Evolutionary conservation across 768 basidiomycete species (phyloP).

Genomic region (Cyclocybe aegerita): DNA sequence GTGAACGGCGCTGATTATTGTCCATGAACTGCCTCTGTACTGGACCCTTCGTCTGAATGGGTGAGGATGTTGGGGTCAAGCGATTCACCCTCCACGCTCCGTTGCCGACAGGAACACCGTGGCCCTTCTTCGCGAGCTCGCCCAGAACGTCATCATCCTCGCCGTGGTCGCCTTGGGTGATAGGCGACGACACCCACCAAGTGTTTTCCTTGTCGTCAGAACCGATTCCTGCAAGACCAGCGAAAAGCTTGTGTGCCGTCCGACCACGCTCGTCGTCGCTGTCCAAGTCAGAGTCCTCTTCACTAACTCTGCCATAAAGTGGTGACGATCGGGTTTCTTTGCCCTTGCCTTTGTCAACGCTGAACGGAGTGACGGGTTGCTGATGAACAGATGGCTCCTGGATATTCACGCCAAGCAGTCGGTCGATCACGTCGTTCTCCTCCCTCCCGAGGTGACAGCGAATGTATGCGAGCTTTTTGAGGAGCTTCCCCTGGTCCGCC

Average conservation of each 20-base stretch:
- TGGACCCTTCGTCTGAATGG: constrained; percentile 3
- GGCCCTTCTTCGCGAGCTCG: constrained; percentile 3
- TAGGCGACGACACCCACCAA: constrained; percentile 30
- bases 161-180: constrained; percentile 13
- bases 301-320: constrained; percentile 24
- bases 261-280: constrained; percentile 53
- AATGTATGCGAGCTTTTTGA: constrained; percentile 44
- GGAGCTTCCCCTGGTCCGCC: constrained; percentile 48
- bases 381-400: constrained; percentile 3
- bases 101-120: constrained; percentile 7
- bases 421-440: constrained; percentile 34
- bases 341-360: constrained; percentile 13
- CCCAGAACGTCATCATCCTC: neutral
- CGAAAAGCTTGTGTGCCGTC: constrained; percentile 60
- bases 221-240: constrained; percentile 33
- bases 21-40: neutral
- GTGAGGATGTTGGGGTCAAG: constrained; percentile 20
- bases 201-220: constrained; percentile 27
- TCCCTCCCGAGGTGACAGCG: constrained; percentile 39
- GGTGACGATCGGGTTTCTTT: constrained; percentile 15
- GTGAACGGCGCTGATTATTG: neutral
- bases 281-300: constrained; percentile 33
- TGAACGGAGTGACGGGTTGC: neutral
- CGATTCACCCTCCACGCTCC: constrained; percentile 17
- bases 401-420: constrained; percentile 20